Evolutionary conservation across 140 eudicot species (phyloP).

Genomic region (Oenanthe javanica): DNA sequence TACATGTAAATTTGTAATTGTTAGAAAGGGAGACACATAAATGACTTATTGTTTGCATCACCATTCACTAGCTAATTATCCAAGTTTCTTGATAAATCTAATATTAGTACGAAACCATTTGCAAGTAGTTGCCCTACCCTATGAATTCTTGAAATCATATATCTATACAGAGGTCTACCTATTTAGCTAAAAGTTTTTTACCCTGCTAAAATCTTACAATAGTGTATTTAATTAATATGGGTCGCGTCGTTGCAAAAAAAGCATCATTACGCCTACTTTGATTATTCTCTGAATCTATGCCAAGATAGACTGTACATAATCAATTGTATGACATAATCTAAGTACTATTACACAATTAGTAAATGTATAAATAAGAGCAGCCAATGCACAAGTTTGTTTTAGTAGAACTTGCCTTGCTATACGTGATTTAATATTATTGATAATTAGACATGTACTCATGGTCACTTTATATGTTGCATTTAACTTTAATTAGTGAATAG

Average conservation of each 20-base stretch:
- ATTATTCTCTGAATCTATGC: not conserved
- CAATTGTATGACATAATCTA: not conserved
- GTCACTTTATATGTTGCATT: not conserved
- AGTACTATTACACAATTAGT: not conserved
- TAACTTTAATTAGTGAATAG: slow-evolving; percentile 21
- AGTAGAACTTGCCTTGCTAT: not conserved
- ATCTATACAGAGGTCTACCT: not conserved
- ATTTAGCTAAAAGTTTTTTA: not conserved
- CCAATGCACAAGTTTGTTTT: not conserved
- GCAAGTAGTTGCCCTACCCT: not conserved
- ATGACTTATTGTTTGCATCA: slow-evolving; percentile 1
- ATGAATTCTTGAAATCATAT: not conserved
- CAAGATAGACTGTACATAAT: not conserved
- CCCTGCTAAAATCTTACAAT: not conserved
- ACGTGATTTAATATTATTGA: not conserved
- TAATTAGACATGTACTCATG: slow-evolving; percentile 3
- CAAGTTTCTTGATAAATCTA: not conserved
- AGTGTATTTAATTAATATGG: not conserved
- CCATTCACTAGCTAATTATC: not conserved
- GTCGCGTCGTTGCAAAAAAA: not conserved
- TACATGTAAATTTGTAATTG: too few relatives aligned
- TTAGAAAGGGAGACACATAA: not conserved
- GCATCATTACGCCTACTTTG: not conserved
- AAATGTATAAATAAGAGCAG: not conserved
- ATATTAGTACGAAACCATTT: too few relatives aligned